Conservation (phyloP, 2,329 filamentous ascomycete species). For the Talaromyces sp. region DNA sequence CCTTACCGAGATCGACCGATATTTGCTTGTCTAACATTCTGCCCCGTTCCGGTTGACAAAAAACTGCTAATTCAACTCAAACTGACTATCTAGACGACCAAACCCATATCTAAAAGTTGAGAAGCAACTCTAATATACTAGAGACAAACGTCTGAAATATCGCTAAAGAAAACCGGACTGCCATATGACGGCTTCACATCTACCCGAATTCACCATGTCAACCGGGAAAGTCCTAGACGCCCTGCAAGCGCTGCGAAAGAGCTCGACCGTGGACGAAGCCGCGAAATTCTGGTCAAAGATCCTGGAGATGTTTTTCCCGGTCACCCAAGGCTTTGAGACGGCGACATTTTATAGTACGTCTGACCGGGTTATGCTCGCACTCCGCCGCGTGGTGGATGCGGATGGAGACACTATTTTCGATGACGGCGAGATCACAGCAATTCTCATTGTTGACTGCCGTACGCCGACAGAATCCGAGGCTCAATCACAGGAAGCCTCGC, state of each 20-base stretch:
- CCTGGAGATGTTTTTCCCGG: conserved; percentile 7
- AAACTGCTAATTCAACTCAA: background rate
- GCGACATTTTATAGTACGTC: background rate
- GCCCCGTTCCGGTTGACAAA: background rate
- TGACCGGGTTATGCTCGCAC: conserved; percentile 1
- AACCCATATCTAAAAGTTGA: background rate
- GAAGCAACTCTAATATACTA: background rate
- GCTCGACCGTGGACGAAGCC: conserved; percentile 6
- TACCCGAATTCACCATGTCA: conserved; percentile 6
- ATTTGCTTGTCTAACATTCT: background rate
- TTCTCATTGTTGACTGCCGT: conserved; percentile 7
- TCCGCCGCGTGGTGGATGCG: background rate
- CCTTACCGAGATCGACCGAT: background rate
- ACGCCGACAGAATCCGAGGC: background rate
- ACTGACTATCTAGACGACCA: too few relatives aligned
- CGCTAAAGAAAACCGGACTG: background rate
- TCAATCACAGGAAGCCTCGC: background rate
- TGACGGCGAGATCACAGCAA: background rate
- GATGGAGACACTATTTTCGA: conserved; percentile 5
- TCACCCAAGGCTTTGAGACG: conserved; percentile 1
- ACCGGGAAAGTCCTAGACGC: conserved; percentile 4
- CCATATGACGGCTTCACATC: background rate
- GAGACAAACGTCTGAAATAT: background rate
- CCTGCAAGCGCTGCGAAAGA: conserved; percentile 3
- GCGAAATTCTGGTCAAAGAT: conserved; percentile 6